Evolutionary conservation across 208 protist genomes (phyloP).

Genomic region (Endotrypanum monterogeii): DNA sequence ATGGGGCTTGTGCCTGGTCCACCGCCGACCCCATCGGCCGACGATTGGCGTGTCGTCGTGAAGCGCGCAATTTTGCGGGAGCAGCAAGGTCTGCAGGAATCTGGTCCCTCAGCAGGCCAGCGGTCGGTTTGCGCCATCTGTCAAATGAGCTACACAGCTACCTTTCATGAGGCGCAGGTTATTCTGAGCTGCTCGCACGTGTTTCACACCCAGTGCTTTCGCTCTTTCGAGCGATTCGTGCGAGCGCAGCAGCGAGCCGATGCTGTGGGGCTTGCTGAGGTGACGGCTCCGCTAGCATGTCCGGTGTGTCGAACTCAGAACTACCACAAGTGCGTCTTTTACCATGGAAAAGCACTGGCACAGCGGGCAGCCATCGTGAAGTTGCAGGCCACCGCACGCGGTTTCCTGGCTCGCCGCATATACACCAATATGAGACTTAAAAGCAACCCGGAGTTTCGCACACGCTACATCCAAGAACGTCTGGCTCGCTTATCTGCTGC

Average conservation of each 20-base stretch:
- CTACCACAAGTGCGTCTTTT: constrained; percentile 87
- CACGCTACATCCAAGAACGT: constrained; percentile 53
- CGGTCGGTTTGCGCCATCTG: constrained; percentile 74
- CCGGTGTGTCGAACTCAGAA: constrained; percentile 78
- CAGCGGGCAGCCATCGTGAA: constrained; percentile 80
- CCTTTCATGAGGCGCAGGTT: constrained; percentile 65
- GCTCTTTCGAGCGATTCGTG: constrained; percentile 80
- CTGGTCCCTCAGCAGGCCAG: not conserved
- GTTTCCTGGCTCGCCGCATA: constrained; percentile 55
- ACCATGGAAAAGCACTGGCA: constrained; percentile 73
- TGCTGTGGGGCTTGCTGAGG: constrained; percentile 13
- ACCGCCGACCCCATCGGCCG: constrained; percentile 58
- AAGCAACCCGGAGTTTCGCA: constrained; percentile 57
- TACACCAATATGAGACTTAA: constrained; percentile 61
- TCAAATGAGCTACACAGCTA: constrained; percentile 65
- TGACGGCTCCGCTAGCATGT: constrained; percentile 54
- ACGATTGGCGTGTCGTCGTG: constrained; percentile 70
- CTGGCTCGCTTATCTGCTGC: constrained; percentile 63
- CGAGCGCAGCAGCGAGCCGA: constrained; percentile 52
- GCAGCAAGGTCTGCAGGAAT: not conserved
- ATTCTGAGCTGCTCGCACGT: constrained; percentile 89
- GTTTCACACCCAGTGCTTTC: constrained; percentile 86
- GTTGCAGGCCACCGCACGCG: constrained; percentile 69
- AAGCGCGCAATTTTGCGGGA: constrained; percentile 53
- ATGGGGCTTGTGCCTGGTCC: constrained; percentile 82